These are phyloP conservation scores for Trichocomaceae sp. DNA, from an alignment of 2,329 filamentous ascomycete species.

Conservation along the genomic window DNA sequence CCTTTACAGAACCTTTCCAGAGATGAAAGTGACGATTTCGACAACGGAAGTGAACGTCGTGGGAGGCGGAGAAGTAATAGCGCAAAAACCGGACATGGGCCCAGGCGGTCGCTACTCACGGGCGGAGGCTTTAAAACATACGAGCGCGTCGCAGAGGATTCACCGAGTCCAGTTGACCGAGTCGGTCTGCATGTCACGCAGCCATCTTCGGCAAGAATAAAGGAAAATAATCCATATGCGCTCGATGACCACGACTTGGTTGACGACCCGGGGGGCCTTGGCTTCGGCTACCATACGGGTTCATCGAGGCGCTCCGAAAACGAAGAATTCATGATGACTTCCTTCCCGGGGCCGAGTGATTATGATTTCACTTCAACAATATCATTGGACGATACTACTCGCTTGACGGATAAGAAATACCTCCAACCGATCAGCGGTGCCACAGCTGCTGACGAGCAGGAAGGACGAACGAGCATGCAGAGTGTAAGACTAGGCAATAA, in stretches of 20 bases:
- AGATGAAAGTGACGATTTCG: conserved; percentile 25
- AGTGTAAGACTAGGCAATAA: conserved; percentile 46
- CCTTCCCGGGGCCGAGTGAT: conserved; percentile 16
- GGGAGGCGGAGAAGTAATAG: conserved; percentile 27
- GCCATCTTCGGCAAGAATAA: conserved; percentile 18
- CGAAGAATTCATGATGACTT: conserved; percentile 19
- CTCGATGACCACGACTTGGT: conserved; percentile 19
- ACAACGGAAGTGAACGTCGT: conserved; percentile 23
- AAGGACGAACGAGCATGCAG: conserved; percentile 47
- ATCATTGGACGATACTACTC: conserved; percentile 50
- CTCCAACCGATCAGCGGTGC: conserved; percentile 53
- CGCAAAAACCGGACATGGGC: conserved; percentile 33
- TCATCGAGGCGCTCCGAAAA: conserved; percentile 19
- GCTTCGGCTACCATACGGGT: conserved; percentile 31
- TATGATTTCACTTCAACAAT: conserved; percentile 49
- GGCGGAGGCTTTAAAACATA: conserved; percentile 42
- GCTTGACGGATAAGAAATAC: conserved; percentile 51
- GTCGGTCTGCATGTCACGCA: conserved; percentile 19
- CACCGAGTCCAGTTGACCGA: conserved; percentile 40
- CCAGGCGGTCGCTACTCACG: conserved; percentile 35
- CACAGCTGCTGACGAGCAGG: conserved; percentile 35
- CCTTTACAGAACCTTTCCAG: conserved; percentile 59
- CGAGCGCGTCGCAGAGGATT: conserved; percentile 48
- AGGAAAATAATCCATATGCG: conserved; percentile 18
- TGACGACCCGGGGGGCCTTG: conserved; percentile 36